Conservation (phyloP, 2,329 filamentous ascomycete genomes). For the Aquanectria penicillioides region DNA sequence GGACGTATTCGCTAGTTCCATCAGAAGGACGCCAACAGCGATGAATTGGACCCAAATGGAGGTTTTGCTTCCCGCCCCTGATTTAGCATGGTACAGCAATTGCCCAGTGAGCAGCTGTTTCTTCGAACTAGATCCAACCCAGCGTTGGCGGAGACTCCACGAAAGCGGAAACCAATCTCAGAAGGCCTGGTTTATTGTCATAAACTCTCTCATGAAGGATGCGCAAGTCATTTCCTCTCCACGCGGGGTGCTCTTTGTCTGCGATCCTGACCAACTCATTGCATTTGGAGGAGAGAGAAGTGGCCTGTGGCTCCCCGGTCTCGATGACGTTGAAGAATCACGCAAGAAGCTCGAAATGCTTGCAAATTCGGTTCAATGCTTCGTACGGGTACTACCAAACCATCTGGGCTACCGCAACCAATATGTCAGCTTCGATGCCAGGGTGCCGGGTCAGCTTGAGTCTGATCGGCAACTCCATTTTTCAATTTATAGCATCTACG, state of each 20-base stretch:
- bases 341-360: constrained; percentile 42
- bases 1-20: constrained; percentile 53
- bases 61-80: constrained; percentile 48
- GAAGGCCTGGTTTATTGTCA: constrained; percentile 51
- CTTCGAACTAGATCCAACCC: constrained; percentile 42
- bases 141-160: constrained; percentile 46
- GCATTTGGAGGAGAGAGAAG: too few species aligned
- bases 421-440: constrained; percentile 41
- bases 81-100: constrained; percentile 50
- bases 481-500: constrained; percentile 45
- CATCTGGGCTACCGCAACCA: constrained; percentile 43
- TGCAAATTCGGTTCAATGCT: constrained; percentile 45
- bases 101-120: constrained; percentile 42
- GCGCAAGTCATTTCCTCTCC: constrained; percentile 47
- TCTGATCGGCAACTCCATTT: constrained; percentile 40
- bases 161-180: constrained; percentile 44
- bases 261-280: too few species aligned
- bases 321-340: constrained; percentile 23
- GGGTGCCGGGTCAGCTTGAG: constrained; percentile 6
- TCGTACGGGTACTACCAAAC: constrained; percentile 42
- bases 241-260: too few species aligned
- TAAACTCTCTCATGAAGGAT: constrained; percentile 51
- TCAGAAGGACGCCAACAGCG: constrained; percentile 48
- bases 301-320: too few species aligned
- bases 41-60: constrained; percentile 49